phyloP scores from a whole-genome alignment of 169 alveolate genomes.

The Eimeria maxima region DNA sequence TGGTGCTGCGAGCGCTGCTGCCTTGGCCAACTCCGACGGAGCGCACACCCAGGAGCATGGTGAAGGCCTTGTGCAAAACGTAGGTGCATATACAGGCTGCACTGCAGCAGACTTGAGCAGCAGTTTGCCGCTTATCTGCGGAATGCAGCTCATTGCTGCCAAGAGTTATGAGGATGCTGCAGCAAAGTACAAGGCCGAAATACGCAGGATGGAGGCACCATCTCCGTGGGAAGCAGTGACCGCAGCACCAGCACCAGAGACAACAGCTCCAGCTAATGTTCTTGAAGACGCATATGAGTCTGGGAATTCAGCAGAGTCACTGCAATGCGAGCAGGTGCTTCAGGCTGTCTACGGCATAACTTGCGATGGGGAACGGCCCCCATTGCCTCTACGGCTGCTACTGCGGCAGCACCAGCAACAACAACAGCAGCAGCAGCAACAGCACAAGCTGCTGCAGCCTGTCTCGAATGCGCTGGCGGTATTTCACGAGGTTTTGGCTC shows the following conservation, averaged over 20 bases:
- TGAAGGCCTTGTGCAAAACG: background rate
- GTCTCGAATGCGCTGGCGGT: background rate
- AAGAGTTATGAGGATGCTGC: conserved; percentile 31
- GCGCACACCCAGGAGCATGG: background rate
- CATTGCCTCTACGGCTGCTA: background rate
- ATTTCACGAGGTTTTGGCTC: background rate
- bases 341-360: background rate
- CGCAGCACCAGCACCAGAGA: background rate
- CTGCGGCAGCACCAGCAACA: background rate
- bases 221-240: conserved; percentile 34
- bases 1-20: conserved; percentile 14
- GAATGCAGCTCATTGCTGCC: conserved; percentile 43
- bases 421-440: background rate
- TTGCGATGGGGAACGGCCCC: background rate
- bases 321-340: conserved; percentile 23
- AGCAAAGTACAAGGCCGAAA: conserved; percentile 31
- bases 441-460: conserved; percentile 62
- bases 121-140: conserved; percentile 44
- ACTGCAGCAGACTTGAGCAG: background rate
- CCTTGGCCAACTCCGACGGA: background rate
- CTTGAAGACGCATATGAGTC: background rate
- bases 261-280: background rate
- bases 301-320: background rate
- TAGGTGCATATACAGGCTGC: background rate
- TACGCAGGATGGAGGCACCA: background rate